phyloP scores from a whole-genome alignment of 169 alveolate species.

The Amoebophrya sp. region DNA sequence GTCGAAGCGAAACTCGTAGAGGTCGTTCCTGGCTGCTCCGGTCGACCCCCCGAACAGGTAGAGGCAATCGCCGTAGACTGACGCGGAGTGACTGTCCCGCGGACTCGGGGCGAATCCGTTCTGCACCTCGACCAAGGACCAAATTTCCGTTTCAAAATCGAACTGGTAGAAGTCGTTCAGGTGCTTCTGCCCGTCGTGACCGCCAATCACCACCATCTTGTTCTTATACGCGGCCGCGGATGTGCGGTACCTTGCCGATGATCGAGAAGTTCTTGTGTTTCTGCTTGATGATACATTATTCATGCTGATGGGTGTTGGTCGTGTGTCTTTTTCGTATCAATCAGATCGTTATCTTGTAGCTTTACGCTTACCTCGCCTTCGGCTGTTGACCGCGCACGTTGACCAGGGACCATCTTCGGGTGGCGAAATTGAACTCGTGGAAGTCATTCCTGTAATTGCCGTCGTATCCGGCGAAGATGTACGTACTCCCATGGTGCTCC shows the following conservation, averaged over 20 bases:
- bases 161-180: conserved; percentile 52
- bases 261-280: conserved; percentile 19
- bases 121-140: not conserved
- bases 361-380: not conserved
- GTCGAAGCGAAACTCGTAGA: conserved; percentile 44
- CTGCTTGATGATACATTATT: not conserved
- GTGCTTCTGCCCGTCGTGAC: conserved; percentile 59
- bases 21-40: conserved; percentile 52
- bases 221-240: conserved; percentile 42
- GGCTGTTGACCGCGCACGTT: conserved; percentile 4
- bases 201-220: conserved; percentile 55
- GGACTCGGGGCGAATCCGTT: conserved; percentile 33
- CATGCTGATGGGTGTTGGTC: not conserved
- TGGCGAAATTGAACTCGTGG: conserved; percentile 40
- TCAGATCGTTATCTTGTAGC: too few species aligned
- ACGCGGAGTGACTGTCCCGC: conserved; percentile 48
- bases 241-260: conserved; percentile 41
- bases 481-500: conserved; percentile 46
- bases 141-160: conserved; percentile 28
- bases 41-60: conserved; percentile 59
- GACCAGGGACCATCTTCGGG: conserved; percentile 35
- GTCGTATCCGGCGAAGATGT: conserved; percentile 48
- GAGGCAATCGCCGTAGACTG: conserved; percentile 38
- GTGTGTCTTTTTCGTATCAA: too few species aligned
- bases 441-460: conserved; percentile 49